phyloP scores from a whole-genome alignment of 352 stramenopile species.

The Globisporangium megalacanthum region DNA sequence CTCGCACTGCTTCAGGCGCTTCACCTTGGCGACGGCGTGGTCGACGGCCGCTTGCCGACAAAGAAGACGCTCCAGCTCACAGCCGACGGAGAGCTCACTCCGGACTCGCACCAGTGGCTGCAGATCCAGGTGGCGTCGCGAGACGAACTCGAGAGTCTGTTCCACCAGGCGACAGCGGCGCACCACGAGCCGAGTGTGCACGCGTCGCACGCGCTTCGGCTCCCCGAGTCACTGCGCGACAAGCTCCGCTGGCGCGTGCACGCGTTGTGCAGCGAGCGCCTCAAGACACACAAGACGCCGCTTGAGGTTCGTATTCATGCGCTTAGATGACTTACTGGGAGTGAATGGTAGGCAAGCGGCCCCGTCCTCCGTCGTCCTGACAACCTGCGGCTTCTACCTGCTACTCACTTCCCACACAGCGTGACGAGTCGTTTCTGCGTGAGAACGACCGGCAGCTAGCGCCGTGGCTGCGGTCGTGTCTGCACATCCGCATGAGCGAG shows the following conservation, averaged over 20 bases:
- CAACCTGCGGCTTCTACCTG: too few relatives aligned
- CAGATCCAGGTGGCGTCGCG: constrained; percentile 40
- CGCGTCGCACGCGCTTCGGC: constrained; percentile 5
- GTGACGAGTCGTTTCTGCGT: constrained; percentile 43
- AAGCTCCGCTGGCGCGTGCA: constrained; percentile 16
- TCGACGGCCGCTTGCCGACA: constrained; percentile 3
- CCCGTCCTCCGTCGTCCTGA: too few relatives aligned
- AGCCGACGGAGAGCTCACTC: constrained; percentile 24
- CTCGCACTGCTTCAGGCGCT: constrained; percentile 28
- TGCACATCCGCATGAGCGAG: constrained; percentile 66
- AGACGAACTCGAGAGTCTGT: constrained; percentile 36
- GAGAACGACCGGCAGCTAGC: constrained; percentile 44
- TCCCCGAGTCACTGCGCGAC: constrained; percentile 22
- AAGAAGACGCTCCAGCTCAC: constrained; percentile 30
- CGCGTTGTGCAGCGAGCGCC: constrained; percentile 5
- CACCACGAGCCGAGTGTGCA: not conserved
- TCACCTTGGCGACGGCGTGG: constrained; percentile 5
- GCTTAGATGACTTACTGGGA: not conserved
- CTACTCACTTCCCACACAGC: constrained; percentile 15
- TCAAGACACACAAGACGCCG: constrained; percentile 17
- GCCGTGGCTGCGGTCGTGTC: constrained; percentile 52
- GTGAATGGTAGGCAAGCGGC: not conserved
- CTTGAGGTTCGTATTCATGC: constrained; percentile 18
- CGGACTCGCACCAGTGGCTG: constrained; percentile 44
- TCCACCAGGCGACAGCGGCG: constrained; percentile 22